Evolutionary conservation across 352 stramenopile genomes (phyloP), one percentile per base, ranked within the genome.

Genomic region (Pythium pyrilobum): DNA sequence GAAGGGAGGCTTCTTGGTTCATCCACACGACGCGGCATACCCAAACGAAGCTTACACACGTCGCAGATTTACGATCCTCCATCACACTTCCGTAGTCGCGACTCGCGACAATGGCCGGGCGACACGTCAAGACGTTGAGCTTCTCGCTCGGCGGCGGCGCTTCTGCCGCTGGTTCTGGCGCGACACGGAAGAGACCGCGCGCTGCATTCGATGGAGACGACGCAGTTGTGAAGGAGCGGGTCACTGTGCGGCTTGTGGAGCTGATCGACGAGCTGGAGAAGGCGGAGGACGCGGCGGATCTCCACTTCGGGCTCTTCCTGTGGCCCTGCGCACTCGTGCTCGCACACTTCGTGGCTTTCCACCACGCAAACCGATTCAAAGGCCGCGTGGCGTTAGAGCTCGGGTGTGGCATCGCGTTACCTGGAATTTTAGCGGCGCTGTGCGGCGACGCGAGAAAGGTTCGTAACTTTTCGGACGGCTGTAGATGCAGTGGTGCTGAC

Each of bases 261-360:
- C 39, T 79, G 27, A 87, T 89, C 63, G 59, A 73, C 18, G 52
- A 74, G 39, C 48, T 82, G 8, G 56, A 67, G 21, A 33, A 69
- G 24, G 60, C 63, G 3, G 67, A 75, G n/a, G 60, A 75, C 25
- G 60, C 67, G 18, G 62, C 75, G 20, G 74, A 80, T 27, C 52
- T 62, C 37, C 67, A 87, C 49, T 89, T 80, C 20, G 78, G 75
- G 15, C 59, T 89, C 48, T 89, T 89, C 43, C 44, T 89, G 18
- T 89, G 78, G 78, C 75, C 78, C 1, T 79, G 72, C 0, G 78
- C 78, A 8, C 54, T 78, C 27, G 48, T 81, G 24, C 48, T 89
- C 18, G 72, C 75, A 33, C 67, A 66, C 16, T 85, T 80, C 49
- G 23, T 89, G 18, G 74, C 72, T 2, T 61, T 44, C 38, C 59